Percentiles rank a stretch among this genome's conserved stretches.
These are phyloP conservation scores for Choiromyces venosus DNA, from an alignment of 495 filamentous ascomycete species.

Conservation along the genomic window DNA sequence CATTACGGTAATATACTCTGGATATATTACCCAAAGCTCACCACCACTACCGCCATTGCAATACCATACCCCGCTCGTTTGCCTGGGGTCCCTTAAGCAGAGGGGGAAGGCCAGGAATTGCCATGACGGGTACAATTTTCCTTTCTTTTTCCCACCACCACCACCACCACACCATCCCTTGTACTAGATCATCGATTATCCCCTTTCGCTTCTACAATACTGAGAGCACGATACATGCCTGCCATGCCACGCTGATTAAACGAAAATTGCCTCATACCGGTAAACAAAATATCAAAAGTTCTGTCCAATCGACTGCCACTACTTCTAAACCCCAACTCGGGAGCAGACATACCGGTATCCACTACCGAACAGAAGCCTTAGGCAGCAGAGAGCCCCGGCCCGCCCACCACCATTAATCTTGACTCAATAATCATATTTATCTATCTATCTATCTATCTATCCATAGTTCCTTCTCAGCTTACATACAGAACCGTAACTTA, in stretches of 20 bases:
- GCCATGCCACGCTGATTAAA: not conserved
- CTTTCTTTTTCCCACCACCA: not conserved
- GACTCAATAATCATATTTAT: not conserved
- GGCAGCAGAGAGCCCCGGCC: not conserved
- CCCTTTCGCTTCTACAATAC: not conserved
- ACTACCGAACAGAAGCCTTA: not conserved
- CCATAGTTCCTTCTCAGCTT: not conserved
- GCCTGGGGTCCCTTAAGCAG: not conserved
- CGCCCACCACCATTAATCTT: not conserved
- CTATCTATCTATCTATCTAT: no score
- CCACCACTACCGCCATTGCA: no score
- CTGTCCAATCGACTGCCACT: not conserved
- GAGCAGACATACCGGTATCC: not conserved
- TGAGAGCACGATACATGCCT: not conserved
- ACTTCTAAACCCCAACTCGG: not conserved
- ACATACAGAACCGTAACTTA: not conserved
- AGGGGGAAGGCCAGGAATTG: not conserved
- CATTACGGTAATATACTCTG: not conserved
- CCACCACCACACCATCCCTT: not conserved
- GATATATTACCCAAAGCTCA: not conserved
- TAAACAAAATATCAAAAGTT: not conserved
- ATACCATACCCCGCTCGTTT: no score
- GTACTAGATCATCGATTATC: slow-evolving; percentile 1
- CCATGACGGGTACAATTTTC: not conserved
- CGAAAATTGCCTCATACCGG: not conserved